Conservation (phyloP, 2,329 filamentous ascomycete genomes). For the Botrytis tulipae region DNA sequence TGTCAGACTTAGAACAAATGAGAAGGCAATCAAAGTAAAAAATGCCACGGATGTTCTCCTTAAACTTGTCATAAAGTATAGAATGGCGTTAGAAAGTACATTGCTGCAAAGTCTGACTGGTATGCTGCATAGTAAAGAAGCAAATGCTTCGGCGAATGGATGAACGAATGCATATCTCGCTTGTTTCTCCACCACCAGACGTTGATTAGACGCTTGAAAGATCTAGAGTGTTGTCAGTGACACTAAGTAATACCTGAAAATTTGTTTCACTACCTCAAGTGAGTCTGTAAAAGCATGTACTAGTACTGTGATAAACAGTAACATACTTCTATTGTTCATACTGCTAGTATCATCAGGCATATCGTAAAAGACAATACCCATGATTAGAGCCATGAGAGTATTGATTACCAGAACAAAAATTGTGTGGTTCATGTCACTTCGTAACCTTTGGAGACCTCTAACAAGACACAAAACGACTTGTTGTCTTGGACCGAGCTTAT, state of each 20-base stretch:
- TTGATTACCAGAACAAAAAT: constrained; percentile 45
- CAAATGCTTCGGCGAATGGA: constrained; percentile 83
- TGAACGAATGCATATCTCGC: constrained; percentile 85
- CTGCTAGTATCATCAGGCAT: constrained; percentile 51
- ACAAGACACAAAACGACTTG: constrained; percentile 80
- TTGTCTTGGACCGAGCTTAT: constrained; percentile 72
- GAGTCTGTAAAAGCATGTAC: constrained; percentile 63
- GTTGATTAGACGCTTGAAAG: constrained; percentile 74
- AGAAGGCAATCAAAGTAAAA: constrained; percentile 67
- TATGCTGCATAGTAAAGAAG: constrained; percentile 82
- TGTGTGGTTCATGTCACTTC: constrained; percentile 69
- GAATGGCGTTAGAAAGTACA: constrained; percentile 71
- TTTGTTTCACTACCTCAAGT: constrained; percentile 45
- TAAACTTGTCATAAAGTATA: constrained; percentile 88
- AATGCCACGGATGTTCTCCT: constrained; percentile 72
- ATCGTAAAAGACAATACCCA: constrained; percentile 63
- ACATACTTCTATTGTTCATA: constrained; percentile 60
- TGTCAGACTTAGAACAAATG: constrained; percentile 41
- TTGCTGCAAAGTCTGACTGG: constrained; percentile 67
- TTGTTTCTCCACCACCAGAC: constrained; percentile 90
- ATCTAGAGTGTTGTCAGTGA: constrained; percentile 50
- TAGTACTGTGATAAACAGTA: constrained; percentile 67
- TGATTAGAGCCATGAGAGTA: constrained; percentile 56
- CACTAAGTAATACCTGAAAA: neutral
- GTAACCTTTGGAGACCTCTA: constrained; percentile 75